These are phyloP conservation scores for Tolypocladium paradoxum DNA, from an alignment of 2,329 filamentous ascomycete species.

Conservation along the genomic window DNA sequence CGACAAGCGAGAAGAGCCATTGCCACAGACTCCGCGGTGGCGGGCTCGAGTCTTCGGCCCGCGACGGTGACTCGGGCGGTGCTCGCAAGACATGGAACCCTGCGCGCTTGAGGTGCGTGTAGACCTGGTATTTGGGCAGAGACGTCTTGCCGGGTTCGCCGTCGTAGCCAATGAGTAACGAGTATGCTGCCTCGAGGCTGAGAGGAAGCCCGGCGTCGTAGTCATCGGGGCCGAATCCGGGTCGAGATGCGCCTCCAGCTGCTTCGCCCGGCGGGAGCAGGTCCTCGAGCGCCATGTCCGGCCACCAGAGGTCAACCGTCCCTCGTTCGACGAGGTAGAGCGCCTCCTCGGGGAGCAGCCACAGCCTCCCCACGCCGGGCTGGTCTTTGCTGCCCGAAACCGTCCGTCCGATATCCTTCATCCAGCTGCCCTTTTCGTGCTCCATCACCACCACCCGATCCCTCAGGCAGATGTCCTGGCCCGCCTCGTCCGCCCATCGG, in stretches of 20 bases:
- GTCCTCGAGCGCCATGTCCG: slow-evolving; percentile 39
- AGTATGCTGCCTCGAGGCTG: slow-evolving; percentile 83
- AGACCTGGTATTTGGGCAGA: slow-evolving; percentile 81
- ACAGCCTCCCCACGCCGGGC: slow-evolving; percentile 52
- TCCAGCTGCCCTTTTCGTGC: slow-evolving; percentile 59
- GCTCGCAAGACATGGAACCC: slow-evolving; percentile 77
- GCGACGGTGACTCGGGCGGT: slow-evolving; percentile 19
- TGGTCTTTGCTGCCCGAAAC: slow-evolving; percentile 44
- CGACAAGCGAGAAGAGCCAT: slow-evolving; percentile 42
- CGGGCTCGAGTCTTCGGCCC: slow-evolving; percentile 5
- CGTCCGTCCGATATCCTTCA: slow-evolving; percentile 64
- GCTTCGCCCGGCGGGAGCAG: slow-evolving; percentile 28
- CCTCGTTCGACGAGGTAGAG: slow-evolving; percentile 84
- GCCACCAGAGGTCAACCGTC: slow-evolving; percentile 80
- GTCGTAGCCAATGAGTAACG: slow-evolving; percentile 66
- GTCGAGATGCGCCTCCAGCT: slow-evolving; percentile 4
- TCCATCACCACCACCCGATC: slow-evolving; percentile 57
- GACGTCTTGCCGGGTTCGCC: slow-evolving; percentile 47
- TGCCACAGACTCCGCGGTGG: slow-evolving; percentile 28
- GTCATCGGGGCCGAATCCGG: slow-evolving; percentile 21
- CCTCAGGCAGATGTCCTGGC: slow-evolving; percentile 17
- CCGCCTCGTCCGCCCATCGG: slow-evolving; percentile 27
- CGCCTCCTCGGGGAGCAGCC: slow-evolving; percentile 86
- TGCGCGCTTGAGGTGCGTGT: slow-evolving; percentile 67
- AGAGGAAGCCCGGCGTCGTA: slow-evolving; percentile 65